A percentile compares a stretch with the other conserved stretches of the same genome.
These are phyloP conservation scores for Penicillium taxi DNA, from an alignment of 495 filamentous ascomycete genomes.

Conservation along the genomic window DNA sequence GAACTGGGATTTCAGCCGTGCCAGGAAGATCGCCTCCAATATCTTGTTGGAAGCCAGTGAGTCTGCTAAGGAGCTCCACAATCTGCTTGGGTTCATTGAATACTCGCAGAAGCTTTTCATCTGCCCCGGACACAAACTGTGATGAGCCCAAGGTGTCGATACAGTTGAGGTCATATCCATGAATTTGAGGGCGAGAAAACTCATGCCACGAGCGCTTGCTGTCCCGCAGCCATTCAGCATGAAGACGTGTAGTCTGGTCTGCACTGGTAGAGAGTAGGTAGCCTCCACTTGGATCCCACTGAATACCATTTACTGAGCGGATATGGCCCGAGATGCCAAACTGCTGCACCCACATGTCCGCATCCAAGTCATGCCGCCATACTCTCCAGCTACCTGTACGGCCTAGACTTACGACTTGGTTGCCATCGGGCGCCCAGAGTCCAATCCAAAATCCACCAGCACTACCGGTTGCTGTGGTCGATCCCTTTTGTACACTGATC, in stretches of 20 bases:
- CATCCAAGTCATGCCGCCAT: slow-evolving; percentile 53
- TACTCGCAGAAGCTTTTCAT: slow-evolving; percentile 93
- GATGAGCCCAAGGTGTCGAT: slow-evolving; percentile 61
- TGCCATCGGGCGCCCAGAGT: slow-evolving; percentile 78
- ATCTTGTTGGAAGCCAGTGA: slow-evolving; percentile 52
- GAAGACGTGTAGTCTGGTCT: slow-evolving; percentile 92
- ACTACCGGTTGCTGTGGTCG: slow-evolving; percentile 90
- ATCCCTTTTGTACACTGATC: slow-evolving; percentile 86
- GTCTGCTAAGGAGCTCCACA: slow-evolving; percentile 58
- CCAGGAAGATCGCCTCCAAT: slow-evolving; percentile 56
- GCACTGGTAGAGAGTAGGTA: slow-evolving; percentile 83
- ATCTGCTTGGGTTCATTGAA: slow-evolving; percentile 86
- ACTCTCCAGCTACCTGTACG: slow-evolving; percentile 89
- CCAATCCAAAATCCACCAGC: slow-evolving; percentile 95
- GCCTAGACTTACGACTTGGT: slow-evolving; percentile 67
- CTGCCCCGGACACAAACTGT: slow-evolving; percentile 89
- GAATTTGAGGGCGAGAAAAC: slow-evolving; percentile 90
- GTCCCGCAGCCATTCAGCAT: slow-evolving; percentile 68
- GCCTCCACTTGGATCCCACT: slow-evolving; percentile 75
- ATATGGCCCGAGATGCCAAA: slow-evolving; percentile 81
- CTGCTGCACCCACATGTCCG: slow-evolving; percentile 64
- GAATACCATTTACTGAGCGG: slow-evolving; percentile 64
- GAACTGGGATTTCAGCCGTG: slow-evolving; percentile 84
- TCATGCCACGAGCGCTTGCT: slow-evolving; percentile 73
- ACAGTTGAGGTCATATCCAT: slow-evolving; percentile 97